Evolutionary conservation across 805 yeast species (phyloP).

Genomic region (Myxozyma vanderwaltii): DNA sequence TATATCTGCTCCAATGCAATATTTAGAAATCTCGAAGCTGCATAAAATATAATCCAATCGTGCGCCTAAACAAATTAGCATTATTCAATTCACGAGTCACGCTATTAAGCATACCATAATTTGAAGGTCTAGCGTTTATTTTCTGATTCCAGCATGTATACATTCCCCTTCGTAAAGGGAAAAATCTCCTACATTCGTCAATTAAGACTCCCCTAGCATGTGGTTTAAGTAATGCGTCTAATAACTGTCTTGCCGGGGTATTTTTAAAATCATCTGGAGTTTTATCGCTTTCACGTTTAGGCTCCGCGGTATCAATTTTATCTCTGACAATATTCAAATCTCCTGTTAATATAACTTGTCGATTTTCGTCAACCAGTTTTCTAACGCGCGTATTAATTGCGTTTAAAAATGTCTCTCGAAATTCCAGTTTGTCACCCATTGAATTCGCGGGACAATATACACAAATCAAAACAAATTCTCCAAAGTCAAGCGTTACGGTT

Average conservation of each 20-base stretch:
- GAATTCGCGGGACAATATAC: slow-evolving; percentile 94
- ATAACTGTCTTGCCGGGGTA: slow-evolving; percentile 22
- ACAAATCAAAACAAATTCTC: slow-evolving; percentile 50
- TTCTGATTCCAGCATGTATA: slow-evolving; percentile 93
- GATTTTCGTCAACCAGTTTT: slow-evolving; percentile 57
- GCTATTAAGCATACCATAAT: slow-evolving; percentile 44
- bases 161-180: slow-evolving; percentile 62
- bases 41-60: slow-evolving; percentile 75
- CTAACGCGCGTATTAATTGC: slow-evolving; percentile 63
- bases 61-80: slow-evolving; percentile 57
- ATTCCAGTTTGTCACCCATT: slow-evolving; percentile 59
- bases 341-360: slow-evolving; percentile 79
- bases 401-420: slow-evolving; percentile 59
- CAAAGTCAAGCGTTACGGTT: slow-evolving; percentile 70
- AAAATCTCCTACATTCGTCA: slow-evolving; percentile 48
- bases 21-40: slow-evolving; percentile 47
- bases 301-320: slow-evolving; percentile 79
- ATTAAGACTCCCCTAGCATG: slow-evolving; percentile 19
- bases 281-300: slow-evolving; percentile 47
- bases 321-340: slow-evolving; percentile 84
- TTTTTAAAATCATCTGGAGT: slow-evolving; percentile 27
- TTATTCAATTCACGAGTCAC: neutral
- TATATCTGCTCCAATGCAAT: slow-evolving; percentile 54
- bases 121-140: slow-evolving; percentile 72
- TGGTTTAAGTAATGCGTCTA: slow-evolving; percentile 28